Conservation (phyloP, 2,329 filamentous ascomycete genomes). For the Epichloe bromicola region DNA sequence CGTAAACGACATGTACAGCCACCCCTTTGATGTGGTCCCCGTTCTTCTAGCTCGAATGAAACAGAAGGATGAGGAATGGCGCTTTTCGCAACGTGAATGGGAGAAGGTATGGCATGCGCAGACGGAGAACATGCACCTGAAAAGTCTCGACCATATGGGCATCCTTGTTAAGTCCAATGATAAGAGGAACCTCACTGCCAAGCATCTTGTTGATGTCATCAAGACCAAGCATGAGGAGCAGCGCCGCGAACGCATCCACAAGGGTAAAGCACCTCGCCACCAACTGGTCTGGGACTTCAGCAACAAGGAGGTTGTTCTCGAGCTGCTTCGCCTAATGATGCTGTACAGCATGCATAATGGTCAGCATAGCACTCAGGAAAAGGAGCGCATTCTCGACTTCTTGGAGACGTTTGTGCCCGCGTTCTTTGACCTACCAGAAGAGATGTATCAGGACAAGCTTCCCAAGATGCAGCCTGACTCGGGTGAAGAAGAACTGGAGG, state of each 20-base stretch:
- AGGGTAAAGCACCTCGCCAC: constrained; percentile 47
- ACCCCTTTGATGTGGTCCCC: constrained; percentile 78
- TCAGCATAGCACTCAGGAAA: constrained; percentile 58
- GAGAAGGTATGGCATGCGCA: constrained; percentile 97
- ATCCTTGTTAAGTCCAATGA: constrained; percentile 79
- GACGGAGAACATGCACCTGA: constrained; percentile 88
- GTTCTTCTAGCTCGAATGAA: constrained; percentile 81
- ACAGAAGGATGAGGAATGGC: constrained; percentile 95
- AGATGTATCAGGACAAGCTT: constrained; percentile 53
- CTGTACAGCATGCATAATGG: constrained; percentile 55
- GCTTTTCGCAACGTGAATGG: constrained; percentile 93
- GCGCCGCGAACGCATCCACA: constrained; percentile 54
- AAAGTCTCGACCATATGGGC: constrained; percentile 92
- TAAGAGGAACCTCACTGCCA: constrained; percentile 82
- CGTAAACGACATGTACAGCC: constrained; percentile 71
- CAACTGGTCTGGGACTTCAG: constrained; percentile 67
- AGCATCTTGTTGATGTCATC: constrained; percentile 80
- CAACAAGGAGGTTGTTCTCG: constrained; percentile 54
- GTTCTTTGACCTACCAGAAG: constrained; percentile 65
- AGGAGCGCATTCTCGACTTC: constrained; percentile 61
- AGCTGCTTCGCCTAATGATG: constrained; percentile 49
- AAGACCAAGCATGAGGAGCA: constrained; percentile 89
- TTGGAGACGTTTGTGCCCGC: constrained; percentile 62
- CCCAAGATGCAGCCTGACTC: constrained; percentile 57
- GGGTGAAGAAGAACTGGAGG: constrained; percentile 66